These are phyloP conservation scores for Rhodotorula babjevae DNA, from an alignment of 768 basidiomycete genomes.

Conservation along the genomic window DNA sequence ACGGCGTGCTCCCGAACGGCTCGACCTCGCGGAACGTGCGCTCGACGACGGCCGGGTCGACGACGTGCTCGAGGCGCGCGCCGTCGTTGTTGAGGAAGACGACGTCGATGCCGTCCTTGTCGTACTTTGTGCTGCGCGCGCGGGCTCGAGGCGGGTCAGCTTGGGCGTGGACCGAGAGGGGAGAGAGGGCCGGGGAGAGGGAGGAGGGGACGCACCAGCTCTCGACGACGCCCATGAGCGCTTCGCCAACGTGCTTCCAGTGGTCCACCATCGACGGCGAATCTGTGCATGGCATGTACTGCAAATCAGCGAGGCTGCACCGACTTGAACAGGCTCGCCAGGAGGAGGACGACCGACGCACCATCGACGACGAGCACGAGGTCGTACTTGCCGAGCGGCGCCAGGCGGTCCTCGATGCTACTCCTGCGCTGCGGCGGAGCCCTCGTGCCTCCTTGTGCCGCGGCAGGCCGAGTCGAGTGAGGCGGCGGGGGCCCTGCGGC, in stretches of 20 bases:
- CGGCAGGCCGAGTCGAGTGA: no score
- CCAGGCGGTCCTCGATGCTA: constrained; percentile 20
- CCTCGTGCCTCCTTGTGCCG: not conserved
- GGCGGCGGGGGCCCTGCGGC: no score
- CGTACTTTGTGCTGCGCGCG: constrained; percentile 11
- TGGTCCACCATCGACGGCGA: constrained; percentile 30
- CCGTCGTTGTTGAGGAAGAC: constrained; percentile 29
- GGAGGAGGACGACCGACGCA: not conserved
- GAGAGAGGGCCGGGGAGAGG: no score
- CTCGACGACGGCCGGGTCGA: not conserved
- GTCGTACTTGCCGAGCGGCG: constrained; percentile 17
- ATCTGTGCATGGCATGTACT: not conserved
- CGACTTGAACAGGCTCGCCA: no score
- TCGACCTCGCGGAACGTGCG: constrained; percentile 26
- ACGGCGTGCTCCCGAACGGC: constrained; percentile 27
- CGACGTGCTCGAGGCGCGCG: constrained; percentile 7
- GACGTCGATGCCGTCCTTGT: constrained; percentile 25
- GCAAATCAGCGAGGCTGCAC: not conserved
- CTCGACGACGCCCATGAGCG: constrained; percentile 34
- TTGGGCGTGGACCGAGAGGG: no score
- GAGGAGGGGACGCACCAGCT: not conserved
- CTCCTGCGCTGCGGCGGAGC: not conserved
- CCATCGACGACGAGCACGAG: constrained; percentile 34
- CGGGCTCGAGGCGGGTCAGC: no score
- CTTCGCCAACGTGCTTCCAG: constrained; percentile 34